These are phyloP conservation scores for Paradendryphiella salina DNA, from an alignment of 2,329 filamentous ascomycete species.

Conservation along the genomic window DNA sequence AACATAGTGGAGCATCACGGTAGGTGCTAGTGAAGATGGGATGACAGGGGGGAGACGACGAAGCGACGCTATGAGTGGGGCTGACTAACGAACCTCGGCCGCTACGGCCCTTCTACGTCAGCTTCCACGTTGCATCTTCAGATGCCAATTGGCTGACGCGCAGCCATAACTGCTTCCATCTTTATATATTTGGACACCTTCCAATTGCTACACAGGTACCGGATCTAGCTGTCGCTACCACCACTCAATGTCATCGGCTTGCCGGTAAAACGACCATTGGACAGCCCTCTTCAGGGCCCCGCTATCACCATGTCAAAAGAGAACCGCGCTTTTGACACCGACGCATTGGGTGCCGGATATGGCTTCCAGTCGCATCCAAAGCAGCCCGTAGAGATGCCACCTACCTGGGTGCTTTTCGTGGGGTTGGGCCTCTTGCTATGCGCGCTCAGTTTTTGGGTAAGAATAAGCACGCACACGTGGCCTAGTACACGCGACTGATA, in stretches of 20 bases:
- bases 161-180: constrained; percentile 18
- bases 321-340: constrained; percentile 35
- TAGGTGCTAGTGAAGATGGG: too few relatives aligned
- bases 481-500: constrained; percentile 1
- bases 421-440: constrained; percentile 29
- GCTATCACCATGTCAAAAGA: constrained; percentile 23
- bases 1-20: too few relatives aligned
- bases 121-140: constrained; percentile 46
- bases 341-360: constrained; percentile 28
- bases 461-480: background rate
- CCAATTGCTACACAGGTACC: background rate
- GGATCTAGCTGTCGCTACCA: constrained; percentile 8
- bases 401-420: constrained; percentile 38
- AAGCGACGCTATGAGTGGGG: too few relatives aligned
- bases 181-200: background rate
- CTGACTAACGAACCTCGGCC: constrained; percentile 3
- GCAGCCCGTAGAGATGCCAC: constrained; percentile 34
- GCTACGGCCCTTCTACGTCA: constrained; percentile 14
- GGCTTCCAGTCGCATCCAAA: constrained; percentile 34
- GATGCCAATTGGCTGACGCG: constrained; percentile 30
- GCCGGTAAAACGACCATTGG: constrained; percentile 24
- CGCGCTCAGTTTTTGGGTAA: constrained; percentile 40
- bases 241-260: constrained; percentile 25
- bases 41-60: background rate
- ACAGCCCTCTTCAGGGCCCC: constrained; percentile 14